Base-by-base conservation (phyloP, 2,329 filamentous ascomycete genomes). In the Paecilomyces sp. region DNA sequence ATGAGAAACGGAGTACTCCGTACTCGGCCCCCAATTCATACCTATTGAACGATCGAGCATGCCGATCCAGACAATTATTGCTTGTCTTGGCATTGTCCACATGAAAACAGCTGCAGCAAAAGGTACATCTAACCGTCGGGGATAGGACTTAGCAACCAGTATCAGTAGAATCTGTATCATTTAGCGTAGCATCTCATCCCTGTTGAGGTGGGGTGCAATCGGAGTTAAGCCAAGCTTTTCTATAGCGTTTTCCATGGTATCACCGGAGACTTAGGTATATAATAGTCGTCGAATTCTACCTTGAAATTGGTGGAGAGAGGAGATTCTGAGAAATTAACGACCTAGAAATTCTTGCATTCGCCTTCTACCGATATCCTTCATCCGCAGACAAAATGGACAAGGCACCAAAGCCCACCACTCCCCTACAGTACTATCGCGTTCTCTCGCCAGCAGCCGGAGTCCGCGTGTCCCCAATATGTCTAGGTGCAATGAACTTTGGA, bases 401-500 rank as follows among this genome's bases (percentile, higher is more conserved):
- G 13, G 36, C 36, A 41, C 36, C 36, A 41, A 41, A 41, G 36
- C 36, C 36, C 36, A 15, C 36, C 13, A 41, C 13, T 41, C 36
- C 36, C 13, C 36, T 41, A 18, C 36, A 41, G 36, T 41, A 41
- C 7, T 41, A 59, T 50, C 54, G 58, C n/a, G 22, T 59, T 28
- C 58, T 59, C 12, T 24, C 54, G 8, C 58, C 54, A 31, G 56
- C 54, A 9, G 58, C 58, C 13, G 55, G 53, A 24, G 41, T 57
- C 13, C 58, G 58, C 22, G 58, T 59, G n/a, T 56, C 53, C 34
- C 58, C 58, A 12, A 22, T 59, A 30, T 59, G 58, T 12, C 31
- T 59, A 18, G 58, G 58, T 12, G 54, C 53, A 24, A 59, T 57
- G 58, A 57, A 9, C 11, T 56, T 11, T 25, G 34, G 13, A n/a